phyloP scores from a whole-genome alignment of 1,139 yeast species.

The Hyphopichia pseudoburtonii region DNA sequence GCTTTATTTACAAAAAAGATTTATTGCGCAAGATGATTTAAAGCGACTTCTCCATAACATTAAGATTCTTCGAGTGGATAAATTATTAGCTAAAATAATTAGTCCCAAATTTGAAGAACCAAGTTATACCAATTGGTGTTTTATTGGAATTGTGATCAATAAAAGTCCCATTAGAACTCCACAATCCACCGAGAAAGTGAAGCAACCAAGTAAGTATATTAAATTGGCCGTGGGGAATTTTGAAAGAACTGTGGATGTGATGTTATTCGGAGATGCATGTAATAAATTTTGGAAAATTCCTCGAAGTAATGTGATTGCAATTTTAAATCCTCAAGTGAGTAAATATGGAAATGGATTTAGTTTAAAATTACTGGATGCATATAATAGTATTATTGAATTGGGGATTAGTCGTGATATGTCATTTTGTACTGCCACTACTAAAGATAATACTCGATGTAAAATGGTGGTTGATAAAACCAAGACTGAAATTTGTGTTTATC shows the following conservation, averaged over 20 bases:
- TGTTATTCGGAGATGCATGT: constrained; percentile 67
- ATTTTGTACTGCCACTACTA: constrained; percentile 53
- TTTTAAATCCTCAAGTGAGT: constrained; percentile 70
- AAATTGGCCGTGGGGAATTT: constrained; percentile 70
- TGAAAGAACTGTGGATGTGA: constrained; percentile 52
- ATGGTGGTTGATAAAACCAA: constrained; percentile 56
- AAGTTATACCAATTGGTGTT: constrained; percentile 69
- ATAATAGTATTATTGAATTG: constrained; percentile 61
- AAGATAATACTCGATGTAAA: constrained; percentile 53
- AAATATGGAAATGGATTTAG: constrained; percentile 50
- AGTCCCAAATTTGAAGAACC: constrained; percentile 76
- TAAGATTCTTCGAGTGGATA: constrained; percentile 55
- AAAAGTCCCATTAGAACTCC: constrained; percentile 58
- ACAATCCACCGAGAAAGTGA: constrained; percentile 31
- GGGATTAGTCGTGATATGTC: constrained; percentile 76
- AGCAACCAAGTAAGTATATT: constrained; percentile 47
- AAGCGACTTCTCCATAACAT: constrained; percentile 38
- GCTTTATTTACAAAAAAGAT: constrained; percentile 35
- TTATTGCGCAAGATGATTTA: constrained; percentile 36
- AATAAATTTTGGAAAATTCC: constrained; percentile 69
- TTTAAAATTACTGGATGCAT: constrained; percentile 52
- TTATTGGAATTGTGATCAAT: constrained; percentile 62
- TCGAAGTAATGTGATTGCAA: constrained; percentile 71
- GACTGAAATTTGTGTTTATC: constrained; percentile 67
- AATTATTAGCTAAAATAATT: constrained; percentile 58